Percentiles rank a stretch among this genome's conserved stretches.
phyloP scores from a whole-genome alignment of 257 asterid species.

The Petunia secreta region DNA sequence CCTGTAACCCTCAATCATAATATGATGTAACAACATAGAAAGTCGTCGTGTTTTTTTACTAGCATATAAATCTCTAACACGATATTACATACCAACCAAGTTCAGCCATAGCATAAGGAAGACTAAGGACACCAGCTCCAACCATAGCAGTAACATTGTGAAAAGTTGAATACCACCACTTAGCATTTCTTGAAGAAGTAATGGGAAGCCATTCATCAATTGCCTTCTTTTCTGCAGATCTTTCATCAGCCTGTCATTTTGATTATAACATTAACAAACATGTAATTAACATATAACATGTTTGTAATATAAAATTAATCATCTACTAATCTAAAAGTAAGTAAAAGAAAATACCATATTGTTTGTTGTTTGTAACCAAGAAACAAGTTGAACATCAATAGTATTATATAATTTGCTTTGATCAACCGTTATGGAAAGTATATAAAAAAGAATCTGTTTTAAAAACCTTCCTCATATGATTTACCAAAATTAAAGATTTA shows the following conservation, averaged over 20 bases:
- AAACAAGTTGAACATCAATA: not conserved
- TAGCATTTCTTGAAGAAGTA: conserved; percentile 46
- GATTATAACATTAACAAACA: not conserved
- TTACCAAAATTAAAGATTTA: not conserved
- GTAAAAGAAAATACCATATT: conserved; percentile 6
- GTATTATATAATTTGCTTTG: not conserved
- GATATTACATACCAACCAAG: conserved; percentile 41
- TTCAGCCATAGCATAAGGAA: conserved; percentile 51
- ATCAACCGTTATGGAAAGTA: not conserved
- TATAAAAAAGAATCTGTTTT: not conserved
- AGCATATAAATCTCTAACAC: not conserved
- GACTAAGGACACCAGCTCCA: conserved; percentile 53
- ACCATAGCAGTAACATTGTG: conserved; percentile 56
- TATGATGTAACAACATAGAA: no score
- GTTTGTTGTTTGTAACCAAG: not conserved
- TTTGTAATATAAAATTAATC: not conserved
- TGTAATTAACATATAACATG: not conserved
- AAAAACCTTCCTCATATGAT: not conserved
- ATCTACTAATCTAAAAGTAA: not conserved
- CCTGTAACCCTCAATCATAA: no score
- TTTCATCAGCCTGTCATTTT: conserved; percentile 36
- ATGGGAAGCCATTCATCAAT: conserved; percentile 57
- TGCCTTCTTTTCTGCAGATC: conserved; percentile 36
- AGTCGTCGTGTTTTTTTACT: not conserved
- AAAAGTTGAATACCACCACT: conserved; percentile 58